Conservation (phyloP, 768 basidiomycete species). For the Mycena indigotica region DNA sequence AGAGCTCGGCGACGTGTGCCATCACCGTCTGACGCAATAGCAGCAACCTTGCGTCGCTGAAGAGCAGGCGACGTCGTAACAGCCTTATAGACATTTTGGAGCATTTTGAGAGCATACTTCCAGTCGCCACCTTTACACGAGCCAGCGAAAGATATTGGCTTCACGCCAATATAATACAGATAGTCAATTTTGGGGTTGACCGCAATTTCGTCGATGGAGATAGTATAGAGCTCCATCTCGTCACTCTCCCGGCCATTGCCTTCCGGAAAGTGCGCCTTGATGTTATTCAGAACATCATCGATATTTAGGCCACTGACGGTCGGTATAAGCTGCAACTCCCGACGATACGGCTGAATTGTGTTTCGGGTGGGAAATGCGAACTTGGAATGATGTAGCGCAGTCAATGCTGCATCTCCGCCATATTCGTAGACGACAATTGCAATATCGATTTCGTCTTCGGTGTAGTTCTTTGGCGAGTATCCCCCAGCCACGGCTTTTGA, state of each 20-base stretch:
- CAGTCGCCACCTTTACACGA: constrained; percentile 20
- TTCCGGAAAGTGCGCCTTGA: background rate
- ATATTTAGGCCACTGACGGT: background rate
- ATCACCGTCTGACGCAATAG: background rate
- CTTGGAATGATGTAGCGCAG: background rate
- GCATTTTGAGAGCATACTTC: constrained; percentile 1
- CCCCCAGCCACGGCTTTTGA: background rate
- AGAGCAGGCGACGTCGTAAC: constrained; percentile 5
- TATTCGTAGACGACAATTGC: background rate
- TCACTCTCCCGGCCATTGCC: no score
- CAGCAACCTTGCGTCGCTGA: background rate
- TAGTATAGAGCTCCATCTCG: no score
- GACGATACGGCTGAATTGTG: background rate
- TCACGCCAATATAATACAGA: no score
- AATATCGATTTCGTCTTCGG: background rate
- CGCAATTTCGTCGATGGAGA: no score
- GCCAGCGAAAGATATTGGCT: constrained; percentile 19
- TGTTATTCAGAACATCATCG: background rate
- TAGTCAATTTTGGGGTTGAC: no score
- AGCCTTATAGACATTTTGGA: constrained; percentile 2
- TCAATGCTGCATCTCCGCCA: background rate
- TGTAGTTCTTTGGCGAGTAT: background rate
- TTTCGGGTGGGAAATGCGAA: background rate
- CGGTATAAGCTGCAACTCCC: background rate
- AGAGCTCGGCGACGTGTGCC: background rate